These are phyloP conservation scores for Pleurotus giganteus DNA, from an alignment of 768 basidiomycete species.

Conservation along the genomic window DNA sequence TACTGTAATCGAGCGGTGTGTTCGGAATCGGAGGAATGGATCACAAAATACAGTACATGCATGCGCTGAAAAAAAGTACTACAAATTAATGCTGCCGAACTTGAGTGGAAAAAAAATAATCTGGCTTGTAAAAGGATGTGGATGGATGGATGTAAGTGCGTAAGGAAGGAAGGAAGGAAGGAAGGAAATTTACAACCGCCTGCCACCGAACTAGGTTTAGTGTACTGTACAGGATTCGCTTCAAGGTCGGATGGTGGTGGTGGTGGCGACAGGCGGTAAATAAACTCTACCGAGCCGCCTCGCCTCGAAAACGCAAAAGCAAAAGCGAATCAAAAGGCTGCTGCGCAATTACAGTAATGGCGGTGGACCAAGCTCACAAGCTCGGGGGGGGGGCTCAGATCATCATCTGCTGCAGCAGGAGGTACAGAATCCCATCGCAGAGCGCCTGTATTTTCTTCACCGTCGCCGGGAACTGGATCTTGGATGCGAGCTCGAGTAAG, in stretches of 20 bases:
- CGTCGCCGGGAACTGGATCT: conserved; percentile 31
- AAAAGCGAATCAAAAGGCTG: too few species aligned
- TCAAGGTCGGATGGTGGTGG: too few species aligned
- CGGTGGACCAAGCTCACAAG: background rate
- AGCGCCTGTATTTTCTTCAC: conserved; percentile 36
- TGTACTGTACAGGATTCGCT: background rate
- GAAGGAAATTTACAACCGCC: background rate
- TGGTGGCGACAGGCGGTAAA: background rate
- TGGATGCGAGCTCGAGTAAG: conserved; percentile 27
- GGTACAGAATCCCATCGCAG: conserved; percentile 36
- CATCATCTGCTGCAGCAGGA: conserved; percentile 33
- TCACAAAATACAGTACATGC: too few species aligned
- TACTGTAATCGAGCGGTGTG: conserved; percentile 2
- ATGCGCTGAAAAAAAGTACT: conserved; percentile 3
- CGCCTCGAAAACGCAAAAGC: too few species aligned
- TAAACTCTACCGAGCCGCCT: too few species aligned
- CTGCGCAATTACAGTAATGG: background rate
- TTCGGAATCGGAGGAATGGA: background rate
- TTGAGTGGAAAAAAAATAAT: background rate
- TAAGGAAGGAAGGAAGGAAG: background rate
- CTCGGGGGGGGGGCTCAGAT: conserved; percentile 9
- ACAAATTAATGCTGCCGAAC: conserved; percentile 5
- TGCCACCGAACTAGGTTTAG: conserved; percentile 1
- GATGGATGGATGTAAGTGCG: too few species aligned
- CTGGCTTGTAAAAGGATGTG: too few species aligned